These are phyloP conservation scores for Quercus agrifolia DNA, from an alignment of 306 rosid species.

Conservation along the genomic window DNA sequence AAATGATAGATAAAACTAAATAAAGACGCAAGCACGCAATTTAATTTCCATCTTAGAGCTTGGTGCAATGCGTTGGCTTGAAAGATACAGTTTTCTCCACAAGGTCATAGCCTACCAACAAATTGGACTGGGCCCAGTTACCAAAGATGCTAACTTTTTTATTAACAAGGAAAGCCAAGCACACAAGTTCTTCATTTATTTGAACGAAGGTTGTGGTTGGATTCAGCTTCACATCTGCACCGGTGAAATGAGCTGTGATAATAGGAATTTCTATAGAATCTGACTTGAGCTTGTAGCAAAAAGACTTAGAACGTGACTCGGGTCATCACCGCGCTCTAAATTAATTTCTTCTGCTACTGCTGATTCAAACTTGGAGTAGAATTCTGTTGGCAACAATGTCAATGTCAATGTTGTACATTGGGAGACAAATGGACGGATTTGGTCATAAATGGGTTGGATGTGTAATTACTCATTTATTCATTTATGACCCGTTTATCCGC, in stretches of 20 bases:
- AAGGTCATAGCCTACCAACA: too few relatives aligned
- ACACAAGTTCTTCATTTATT: constrained; percentile 1
- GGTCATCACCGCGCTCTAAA: neutral
- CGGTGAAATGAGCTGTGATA: constrained; percentile 31
- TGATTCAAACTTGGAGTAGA: constrained; percentile 19
- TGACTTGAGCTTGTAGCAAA: constrained; percentile 21
- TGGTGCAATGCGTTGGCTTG: too few relatives aligned
- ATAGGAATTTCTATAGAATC: neutral
- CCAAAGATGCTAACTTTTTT: constrained; percentile 24
- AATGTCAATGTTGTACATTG: constrained; percentile 21
- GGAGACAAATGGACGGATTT: too few relatives aligned
- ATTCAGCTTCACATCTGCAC: constrained; percentile 32
- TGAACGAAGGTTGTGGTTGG: constrained; percentile 28
- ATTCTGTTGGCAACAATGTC: constrained; percentile 7
- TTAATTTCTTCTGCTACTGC: constrained; percentile 1
- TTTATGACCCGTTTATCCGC: too few relatives aligned
- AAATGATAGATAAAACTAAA: too few relatives aligned
- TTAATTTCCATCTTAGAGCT: too few relatives aligned
- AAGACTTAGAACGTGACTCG: neutral
- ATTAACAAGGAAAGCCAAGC: constrained; percentile 31
- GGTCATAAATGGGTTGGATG: too few relatives aligned
- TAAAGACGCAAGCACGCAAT: too few relatives aligned
- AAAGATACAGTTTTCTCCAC: too few relatives aligned
- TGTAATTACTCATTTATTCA: too few relatives aligned
- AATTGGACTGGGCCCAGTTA: constrained; percentile 39